A percentile compares a stretch with the other conserved stretches of the same genome.
These are phyloP conservation scores for Dendrocalamus latiflorus DNA, from an alignment of 202 grass and related monocot species.

Conservation along the genomic window DNA sequence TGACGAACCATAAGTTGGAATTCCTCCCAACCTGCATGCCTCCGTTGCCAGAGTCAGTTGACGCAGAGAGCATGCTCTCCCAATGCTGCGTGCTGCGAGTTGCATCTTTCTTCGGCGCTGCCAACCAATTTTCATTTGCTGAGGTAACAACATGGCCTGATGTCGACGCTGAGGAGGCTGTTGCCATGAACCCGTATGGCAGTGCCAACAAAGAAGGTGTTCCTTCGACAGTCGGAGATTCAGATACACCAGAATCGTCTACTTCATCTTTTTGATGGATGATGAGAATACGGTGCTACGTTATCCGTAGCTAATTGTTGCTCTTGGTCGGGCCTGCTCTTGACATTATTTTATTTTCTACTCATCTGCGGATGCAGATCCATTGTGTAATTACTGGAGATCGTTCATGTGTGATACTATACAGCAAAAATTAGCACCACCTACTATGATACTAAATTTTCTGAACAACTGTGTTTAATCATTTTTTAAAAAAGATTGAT, in stretches of 20 bases:
- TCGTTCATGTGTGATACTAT: background rate
- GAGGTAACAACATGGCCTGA: conserved; percentile 50
- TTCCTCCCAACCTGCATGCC: conserved; percentile 61
- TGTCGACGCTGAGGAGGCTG: conserved; percentile 10
- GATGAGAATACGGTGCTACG: background rate
- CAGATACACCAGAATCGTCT: background rate
- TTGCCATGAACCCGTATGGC: background rate
- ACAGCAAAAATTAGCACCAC: conserved; percentile 3
- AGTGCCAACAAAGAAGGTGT: background rate
- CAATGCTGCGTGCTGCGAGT: conserved; percentile 61
- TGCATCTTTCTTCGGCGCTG: conserved; percentile 40
- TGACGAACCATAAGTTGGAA: conserved; percentile 37
- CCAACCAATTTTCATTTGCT: conserved; percentile 50
- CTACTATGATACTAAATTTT: background rate
- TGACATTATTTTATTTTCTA: background rate
- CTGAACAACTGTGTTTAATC: background rate
- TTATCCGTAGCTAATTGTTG: background rate
- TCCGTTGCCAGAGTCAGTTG: conserved; percentile 57
- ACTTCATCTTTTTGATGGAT: conserved; percentile 24
- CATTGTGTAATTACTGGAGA: background rate
- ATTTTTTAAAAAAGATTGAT: background rate
- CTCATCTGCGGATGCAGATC: background rate
- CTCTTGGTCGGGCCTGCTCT: no score
- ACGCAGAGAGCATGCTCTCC: conserved; percentile 49
- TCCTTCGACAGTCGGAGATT: background rate